A percentile compares a stretch with the other conserved stretches of the same genome.
Conservation (phyloP, 2,329 filamentous ascomycete genomes). For the Venturia aucupariae region DNA sequence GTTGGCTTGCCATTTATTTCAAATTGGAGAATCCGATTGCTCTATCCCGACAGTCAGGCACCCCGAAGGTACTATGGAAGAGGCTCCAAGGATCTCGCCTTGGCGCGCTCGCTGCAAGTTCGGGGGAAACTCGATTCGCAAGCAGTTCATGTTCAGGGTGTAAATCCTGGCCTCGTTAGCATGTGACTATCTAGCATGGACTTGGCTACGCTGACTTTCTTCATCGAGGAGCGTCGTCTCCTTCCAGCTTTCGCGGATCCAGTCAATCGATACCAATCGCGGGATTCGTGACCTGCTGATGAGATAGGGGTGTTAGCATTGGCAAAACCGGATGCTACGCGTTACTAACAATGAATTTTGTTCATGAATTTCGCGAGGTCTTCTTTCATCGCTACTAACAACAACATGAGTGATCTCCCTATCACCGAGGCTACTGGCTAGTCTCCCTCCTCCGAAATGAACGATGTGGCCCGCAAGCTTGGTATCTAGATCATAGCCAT, state of each 20-base stretch:
- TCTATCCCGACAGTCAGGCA: too few relatives aligned
- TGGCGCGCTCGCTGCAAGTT: too few relatives aligned
- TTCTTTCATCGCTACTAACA: conserved; percentile 41
- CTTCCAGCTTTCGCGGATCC: conserved; percentile 74
- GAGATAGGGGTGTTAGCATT: not conserved
- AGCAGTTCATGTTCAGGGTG: not conserved
- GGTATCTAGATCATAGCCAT: not conserved
- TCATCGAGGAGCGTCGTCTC: conserved; percentile 74
- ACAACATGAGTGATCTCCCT: conserved; percentile 63
- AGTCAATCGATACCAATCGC: conserved; percentile 57
- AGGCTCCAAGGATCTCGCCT: too few relatives aligned
- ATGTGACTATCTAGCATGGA: not conserved
- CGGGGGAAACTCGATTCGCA: too few relatives aligned
- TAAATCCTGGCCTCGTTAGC: not conserved
- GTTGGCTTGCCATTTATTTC: too few relatives aligned
- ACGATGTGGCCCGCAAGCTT: conserved; percentile 27
- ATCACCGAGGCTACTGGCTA: conserved; percentile 44
- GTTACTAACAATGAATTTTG: conserved; percentile 23
- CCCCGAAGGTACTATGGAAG: too few relatives aligned
- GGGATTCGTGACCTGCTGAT: conserved; percentile 44
- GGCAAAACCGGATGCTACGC: conserved; percentile 24
- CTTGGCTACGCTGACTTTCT: conserved; percentile 34
- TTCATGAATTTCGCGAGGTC: conserved; percentile 38
- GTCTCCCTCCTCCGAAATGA: conserved; percentile 57
- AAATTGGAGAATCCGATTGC: too few relatives aligned